Conservation (phyloP, 2,329 filamentous ascomycete species). For the Onygenales sp. region DNA sequence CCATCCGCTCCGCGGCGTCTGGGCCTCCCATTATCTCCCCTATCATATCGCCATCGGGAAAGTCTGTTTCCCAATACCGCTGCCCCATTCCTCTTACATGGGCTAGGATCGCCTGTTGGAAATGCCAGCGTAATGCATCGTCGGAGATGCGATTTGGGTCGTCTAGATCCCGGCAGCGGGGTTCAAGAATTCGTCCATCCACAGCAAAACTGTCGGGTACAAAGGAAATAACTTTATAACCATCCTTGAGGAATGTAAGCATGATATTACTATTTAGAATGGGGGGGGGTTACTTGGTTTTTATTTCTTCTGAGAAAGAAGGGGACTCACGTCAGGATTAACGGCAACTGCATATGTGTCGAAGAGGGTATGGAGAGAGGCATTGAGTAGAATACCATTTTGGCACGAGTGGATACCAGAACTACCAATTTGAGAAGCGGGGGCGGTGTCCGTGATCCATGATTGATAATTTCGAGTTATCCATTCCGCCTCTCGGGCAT, state of each 20-base stretch:
- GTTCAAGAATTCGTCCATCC: slow-evolving; percentile 8
- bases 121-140: slow-evolving; percentile 14
- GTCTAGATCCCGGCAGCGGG: slow-evolving; percentile 5
- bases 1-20: neutral
- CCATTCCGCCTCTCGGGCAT: slow-evolving; percentile 12
- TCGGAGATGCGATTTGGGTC: slow-evolving; percentile 7
- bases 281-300: neutral
- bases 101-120: slow-evolving; percentile 11
- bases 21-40: neutral
- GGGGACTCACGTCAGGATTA: neutral
- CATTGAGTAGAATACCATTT: neutral
- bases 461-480: slow-evolving; percentile 9
- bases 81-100: slow-evolving; percentile 13
- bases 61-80: slow-evolving; percentile 7
- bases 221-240: slow-evolving; percentile 7
- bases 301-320: neutral
- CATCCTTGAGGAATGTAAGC: slow-evolving; percentile 3
- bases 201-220: neutral
- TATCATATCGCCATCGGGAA: neutral
- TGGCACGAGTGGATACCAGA: neutral
- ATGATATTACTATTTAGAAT: neutral
- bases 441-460: slow-evolving; percentile 10
- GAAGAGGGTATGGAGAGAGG: neutral
- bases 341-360: neutral
- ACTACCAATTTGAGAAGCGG: neutral